Percentiles rank a stretch among this genome's conserved stretches.
phyloP scores from a whole-genome alignment of 306 rosid species.

The Prunus salicina region DNA sequence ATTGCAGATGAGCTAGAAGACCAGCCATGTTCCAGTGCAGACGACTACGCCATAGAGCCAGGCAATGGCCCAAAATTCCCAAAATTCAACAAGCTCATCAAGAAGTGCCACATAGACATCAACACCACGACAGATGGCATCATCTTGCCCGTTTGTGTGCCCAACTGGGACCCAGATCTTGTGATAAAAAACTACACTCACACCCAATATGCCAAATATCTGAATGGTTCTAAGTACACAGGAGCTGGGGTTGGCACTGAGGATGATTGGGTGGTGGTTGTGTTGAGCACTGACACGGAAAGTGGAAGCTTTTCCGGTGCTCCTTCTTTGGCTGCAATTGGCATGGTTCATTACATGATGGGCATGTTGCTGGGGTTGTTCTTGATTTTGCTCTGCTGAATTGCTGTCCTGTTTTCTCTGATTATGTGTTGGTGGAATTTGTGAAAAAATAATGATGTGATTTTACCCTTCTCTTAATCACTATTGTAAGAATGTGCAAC shows the following conservation, averaged over 20 bases:
- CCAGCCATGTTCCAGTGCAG: neutral
- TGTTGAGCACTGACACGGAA: conserved; percentile 38
- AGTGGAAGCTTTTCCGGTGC: conserved; percentile 55
- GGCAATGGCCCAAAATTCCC: conserved; percentile 9
- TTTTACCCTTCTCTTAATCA: neutral
- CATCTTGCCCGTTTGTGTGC: conserved; percentile 39
- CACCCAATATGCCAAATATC: conserved; percentile 32
- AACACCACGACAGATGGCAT: conserved; percentile 29
- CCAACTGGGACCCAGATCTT: conserved; percentile 21
- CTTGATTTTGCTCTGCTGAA: conserved; percentile 10
- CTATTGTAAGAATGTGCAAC: neutral
- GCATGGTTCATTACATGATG: conserved; percentile 6
- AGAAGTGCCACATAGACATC: conserved; percentile 27
- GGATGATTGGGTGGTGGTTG: conserved; percentile 68
- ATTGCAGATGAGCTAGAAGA: neutral
- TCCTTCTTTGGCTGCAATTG: conserved; percentile 19
- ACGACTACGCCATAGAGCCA: neutral
- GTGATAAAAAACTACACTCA: conserved; percentile 40
- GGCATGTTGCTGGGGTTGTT: conserved; percentile 19
- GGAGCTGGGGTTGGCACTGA: conserved; percentile 66
- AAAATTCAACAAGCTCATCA: conserved; percentile 5
- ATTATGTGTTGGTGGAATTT: neutral
- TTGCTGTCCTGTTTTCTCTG: neutral
- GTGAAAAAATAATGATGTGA: neutral
- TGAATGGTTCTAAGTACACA: conserved; percentile 51